A percentile compares a stretch with the other conserved stretches of the same genome.
phyloP scores from a whole-genome alignment of 306 rosid species.

The Leucaena leucocephala region DNA sequence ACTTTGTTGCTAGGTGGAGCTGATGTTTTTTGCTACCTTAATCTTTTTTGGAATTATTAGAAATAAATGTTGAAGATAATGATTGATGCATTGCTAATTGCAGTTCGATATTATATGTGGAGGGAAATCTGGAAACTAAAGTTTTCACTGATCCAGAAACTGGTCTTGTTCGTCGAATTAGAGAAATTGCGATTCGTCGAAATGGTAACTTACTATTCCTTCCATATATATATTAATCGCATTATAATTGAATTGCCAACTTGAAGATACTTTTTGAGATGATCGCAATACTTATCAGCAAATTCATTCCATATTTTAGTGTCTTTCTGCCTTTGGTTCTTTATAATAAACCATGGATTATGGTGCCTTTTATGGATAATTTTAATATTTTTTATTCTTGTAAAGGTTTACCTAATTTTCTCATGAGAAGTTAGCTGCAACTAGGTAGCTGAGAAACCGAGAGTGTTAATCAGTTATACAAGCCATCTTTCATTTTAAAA shows the following conservation, averaged over 20 bases:
- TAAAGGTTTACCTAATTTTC: neutral
- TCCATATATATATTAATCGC: neutral
- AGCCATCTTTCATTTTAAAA: neutral
- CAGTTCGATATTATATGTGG: constrained; percentile 77
- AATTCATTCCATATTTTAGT: neutral
- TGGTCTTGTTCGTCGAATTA: constrained; percentile 79
- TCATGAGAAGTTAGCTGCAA: neutral
- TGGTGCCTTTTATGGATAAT: neutral
- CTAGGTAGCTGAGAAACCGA: neutral
- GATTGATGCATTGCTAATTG: constrained; percentile 23
- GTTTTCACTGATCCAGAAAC: constrained; percentile 62
- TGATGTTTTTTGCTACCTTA: neutral
- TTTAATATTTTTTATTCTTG: neutral
- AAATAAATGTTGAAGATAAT: neutral
- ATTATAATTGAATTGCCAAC: neutral
- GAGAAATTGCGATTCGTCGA: constrained; percentile 79
- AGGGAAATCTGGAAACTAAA: constrained; percentile 88
- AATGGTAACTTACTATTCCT: constrained; percentile 51
- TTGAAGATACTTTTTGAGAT: neutral
- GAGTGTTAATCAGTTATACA: neutral
- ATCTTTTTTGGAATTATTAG: neutral
- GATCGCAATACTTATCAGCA: neutral
- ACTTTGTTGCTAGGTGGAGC: neutral
- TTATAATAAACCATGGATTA: neutral
- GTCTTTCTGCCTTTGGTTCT: neutral